Conservation (phyloP, 2,329 filamentous ascomycete species). For the Sodiomyces alkalinus region DNA sequence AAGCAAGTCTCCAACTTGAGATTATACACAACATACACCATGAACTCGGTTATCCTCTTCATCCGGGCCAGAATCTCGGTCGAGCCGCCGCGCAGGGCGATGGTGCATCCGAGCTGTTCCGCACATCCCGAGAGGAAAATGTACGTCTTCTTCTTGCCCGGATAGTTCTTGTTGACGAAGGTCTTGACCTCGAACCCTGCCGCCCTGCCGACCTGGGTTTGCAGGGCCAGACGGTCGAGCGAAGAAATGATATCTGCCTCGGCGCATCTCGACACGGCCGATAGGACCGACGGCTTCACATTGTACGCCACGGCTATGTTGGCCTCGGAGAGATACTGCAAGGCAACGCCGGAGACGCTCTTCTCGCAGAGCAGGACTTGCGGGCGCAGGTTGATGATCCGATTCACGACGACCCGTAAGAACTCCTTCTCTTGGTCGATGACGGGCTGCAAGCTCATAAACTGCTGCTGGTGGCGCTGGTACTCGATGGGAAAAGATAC, state of each 20-base stretch:
- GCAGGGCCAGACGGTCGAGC: constrained; percentile 75
- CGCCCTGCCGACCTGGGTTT: constrained; percentile 64
- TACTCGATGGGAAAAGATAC: constrained; percentile 95
- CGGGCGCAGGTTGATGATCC: constrained; percentile 74
- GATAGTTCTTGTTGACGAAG: constrained; percentile 64
- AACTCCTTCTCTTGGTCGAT: constrained; percentile 96
- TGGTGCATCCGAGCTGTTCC: constrained; percentile 84
- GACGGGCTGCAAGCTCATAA: constrained; percentile 95
- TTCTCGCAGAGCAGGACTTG: constrained; percentile 85
- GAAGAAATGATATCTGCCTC: constrained; percentile 89
- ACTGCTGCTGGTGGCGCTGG: constrained; percentile 74
- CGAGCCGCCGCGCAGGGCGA: constrained; percentile 72
- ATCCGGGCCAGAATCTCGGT: constrained; percentile 57
- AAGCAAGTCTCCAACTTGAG: constrained; percentile 89
- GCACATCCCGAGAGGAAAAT: constrained; percentile 87
- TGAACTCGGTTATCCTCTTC: constrained; percentile 92
- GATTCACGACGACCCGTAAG: constrained; percentile 75
- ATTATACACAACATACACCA: constrained; percentile 98
- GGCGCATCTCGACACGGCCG: constrained; percentile 84
- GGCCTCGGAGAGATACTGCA: constrained; percentile 75
- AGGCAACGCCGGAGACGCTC: constrained; percentile 77
- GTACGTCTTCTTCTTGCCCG: constrained; percentile 77
- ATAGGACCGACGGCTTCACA: constrained; percentile 89
- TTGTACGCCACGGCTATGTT: constrained; percentile 92
- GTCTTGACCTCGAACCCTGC: constrained; percentile 91